A percentile compares a stretch with the other conserved stretches of the same genome.
Conservation (phyloP, 129 eudicot species). For the Helichrysum umbraculigerum region DNA sequence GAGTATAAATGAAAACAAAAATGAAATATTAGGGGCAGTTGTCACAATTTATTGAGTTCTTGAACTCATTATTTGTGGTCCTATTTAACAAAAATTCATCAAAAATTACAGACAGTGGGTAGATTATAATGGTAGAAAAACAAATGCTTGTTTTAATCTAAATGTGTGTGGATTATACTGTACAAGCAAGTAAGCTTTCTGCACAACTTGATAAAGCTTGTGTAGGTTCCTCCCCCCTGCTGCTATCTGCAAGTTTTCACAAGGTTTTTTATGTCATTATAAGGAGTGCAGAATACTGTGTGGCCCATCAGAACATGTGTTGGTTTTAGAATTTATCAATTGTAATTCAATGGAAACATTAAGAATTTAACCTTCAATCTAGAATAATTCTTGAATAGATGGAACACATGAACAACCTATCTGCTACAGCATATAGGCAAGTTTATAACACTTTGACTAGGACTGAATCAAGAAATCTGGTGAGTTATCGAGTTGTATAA, state of each 20-base stretch:
- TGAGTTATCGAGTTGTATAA: too few species aligned
- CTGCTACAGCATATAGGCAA: too few species aligned
- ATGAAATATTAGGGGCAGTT: slow-evolving; percentile 3
- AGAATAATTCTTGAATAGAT: too few species aligned
- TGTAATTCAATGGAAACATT: too few species aligned
- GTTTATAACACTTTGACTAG: too few species aligned
- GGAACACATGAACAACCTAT: too few species aligned
- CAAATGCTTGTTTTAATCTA: background rate
- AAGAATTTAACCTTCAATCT: too few species aligned
- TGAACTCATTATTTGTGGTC: background rate
- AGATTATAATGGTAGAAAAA: background rate
- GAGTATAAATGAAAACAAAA: background rate
- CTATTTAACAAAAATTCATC: background rate
- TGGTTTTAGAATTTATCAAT: background rate
- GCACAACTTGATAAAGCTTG: background rate
- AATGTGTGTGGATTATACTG: background rate
- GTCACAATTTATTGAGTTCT: slow-evolving; percentile 12
- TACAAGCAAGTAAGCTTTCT: background rate
- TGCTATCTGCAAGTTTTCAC: background rate
- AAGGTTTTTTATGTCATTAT: too few species aligned
- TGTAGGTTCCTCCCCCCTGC: background rate
- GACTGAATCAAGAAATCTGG: too few species aligned
- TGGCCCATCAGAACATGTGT: slow-evolving; percentile 2
- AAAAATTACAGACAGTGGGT: background rate
- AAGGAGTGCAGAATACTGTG: background rate